These are phyloP conservation scores for Dujonia santamariae DNA, from an alignment of 1,139 yeast species.

Conservation along the genomic window DNA sequence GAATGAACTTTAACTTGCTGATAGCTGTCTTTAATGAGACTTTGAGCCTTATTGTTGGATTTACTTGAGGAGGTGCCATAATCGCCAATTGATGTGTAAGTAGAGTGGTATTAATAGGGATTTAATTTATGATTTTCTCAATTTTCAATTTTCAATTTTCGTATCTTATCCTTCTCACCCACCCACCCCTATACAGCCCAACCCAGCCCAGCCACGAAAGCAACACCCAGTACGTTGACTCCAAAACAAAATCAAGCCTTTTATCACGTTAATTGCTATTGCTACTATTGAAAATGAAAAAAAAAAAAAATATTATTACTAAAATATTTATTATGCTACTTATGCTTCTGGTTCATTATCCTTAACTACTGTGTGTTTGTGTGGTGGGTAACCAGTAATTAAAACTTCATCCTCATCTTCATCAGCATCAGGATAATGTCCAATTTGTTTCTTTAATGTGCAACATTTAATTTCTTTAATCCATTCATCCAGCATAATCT, in stretches of 20 bases:
- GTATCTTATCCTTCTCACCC: too few species aligned
- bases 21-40: conserved; percentile 79
- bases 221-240: too few species aligned
- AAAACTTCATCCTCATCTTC: conserved; percentile 40
- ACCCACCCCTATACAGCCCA: too few species aligned
- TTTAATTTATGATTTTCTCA: neutral
- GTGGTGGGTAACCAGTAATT: conserved; percentile 38
- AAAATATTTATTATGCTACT: neutral
- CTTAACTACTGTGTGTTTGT: conserved; percentile 39
- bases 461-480: conserved; percentile 54
- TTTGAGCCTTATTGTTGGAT: conserved; percentile 50
- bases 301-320: neutral
- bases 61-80: conserved; percentile 25
- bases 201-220: too few species aligned
- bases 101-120: too few species aligned
- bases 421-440: conserved; percentile 18
- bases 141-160: neutral
- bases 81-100: conserved; percentile 1
- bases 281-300: too few species aligned
- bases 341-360: conserved; percentile 17
- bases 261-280: neutral
- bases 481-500: conserved; percentile 71
- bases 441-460: conserved; percentile 26
- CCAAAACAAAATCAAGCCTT: neutral
- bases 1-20: conserved; percentile 73